Percentiles rank a stretch among this genome's conserved stretches.
phyloP scores from a whole-genome alignment of 179 eudicot species.

The Carnegiea gigantea region DNA sequence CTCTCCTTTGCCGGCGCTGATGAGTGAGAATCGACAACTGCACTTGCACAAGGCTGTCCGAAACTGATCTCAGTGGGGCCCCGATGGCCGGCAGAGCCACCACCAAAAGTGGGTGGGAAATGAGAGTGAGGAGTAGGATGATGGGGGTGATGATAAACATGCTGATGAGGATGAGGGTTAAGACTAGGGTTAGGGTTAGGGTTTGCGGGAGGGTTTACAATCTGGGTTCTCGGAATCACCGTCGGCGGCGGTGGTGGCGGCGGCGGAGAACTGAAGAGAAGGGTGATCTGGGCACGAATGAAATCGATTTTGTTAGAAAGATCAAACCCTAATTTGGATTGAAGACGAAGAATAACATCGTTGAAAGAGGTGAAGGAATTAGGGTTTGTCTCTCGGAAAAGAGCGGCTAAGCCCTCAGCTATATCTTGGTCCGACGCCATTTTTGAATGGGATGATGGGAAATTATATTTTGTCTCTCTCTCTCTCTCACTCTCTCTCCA shows the following conservation, averaged over 20 bases:
- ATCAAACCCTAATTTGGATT: constrained; percentile 61
- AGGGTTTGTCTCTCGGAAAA: constrained; percentile 57
- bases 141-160: constrained; percentile 23
- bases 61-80: constrained; percentile 12
- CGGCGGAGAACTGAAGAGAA: constrained; percentile 40
- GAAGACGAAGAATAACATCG: constrained; percentile 61
- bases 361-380: constrained; percentile 47
- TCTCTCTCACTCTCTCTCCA: constrained; percentile 25
- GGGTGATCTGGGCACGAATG: constrained; percentile 53
- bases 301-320: constrained; percentile 59
- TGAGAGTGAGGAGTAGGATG: constrained; percentile 6
- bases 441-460: neutral
- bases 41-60: constrained; percentile 19
- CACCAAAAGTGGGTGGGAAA: neutral
- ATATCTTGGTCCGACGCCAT: constrained; percentile 69
- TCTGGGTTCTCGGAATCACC: constrained; percentile 22
- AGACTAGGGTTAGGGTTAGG: constrained; percentile 35
- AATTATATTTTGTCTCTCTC: constrained; percentile 18
- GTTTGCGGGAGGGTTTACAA: constrained; percentile 30
- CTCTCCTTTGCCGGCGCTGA: constrained; percentile 38
- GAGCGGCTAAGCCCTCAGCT: constrained; percentile 49
- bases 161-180: neutral
- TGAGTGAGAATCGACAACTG: constrained; percentile 20
- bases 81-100: neutral
- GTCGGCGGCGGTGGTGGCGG: constrained; percentile 20